Base-by-base conservation (phyloP, 352 stramenopile genomes). In the Pythium rishiriense region DNA sequence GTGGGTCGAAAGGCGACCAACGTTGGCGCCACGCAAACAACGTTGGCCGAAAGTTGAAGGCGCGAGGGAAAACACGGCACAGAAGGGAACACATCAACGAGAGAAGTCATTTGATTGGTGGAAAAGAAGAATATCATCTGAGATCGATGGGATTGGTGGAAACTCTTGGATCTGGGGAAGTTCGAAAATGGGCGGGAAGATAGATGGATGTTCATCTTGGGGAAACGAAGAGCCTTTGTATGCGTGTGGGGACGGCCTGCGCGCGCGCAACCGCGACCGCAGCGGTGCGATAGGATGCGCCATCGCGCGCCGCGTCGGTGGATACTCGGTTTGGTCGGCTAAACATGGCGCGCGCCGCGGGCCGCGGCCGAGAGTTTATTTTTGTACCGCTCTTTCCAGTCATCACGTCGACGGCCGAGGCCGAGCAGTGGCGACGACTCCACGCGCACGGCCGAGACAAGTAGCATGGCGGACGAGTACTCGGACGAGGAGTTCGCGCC, bases 401-500 rank as follows among this genome's bases (percentile, higher is more conserved):
- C 33, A 39, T 39, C 9, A 17, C 33, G 33, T 35, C 31, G n/a
- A n/a, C n/a, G n/a, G n/a, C n/a, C n/a, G n/a, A n/a, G n/a, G n/a
- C n/a, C n/a, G n/a, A n/a, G n/a, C n/a, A 21, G 37, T n/a, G 19
- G 37, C 8, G 11, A 43, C n/a, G n/a, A n/a, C n/a, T 43, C 37
- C 14, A 43, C 6, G 37, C 37, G 37, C 37, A 2, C 37, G 37
- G n/a, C 37, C n/a, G 37, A 10, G 31, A 35, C 39, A 9, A 17
- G 10, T 37, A 43, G 14, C 25, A 79, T 79, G 72, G 45, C 69
- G 31, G 69, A 79, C 14, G 50, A 86, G 53, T 86, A 88, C 50
- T 85, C 73, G 11, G 79, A 83, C 57, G 79, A 85, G 15, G 79
- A 84, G n/a, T 85, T 81, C 50, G 64, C 76, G 15, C 28, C 35